These are phyloP conservation scores for Aspergillus persii DNA, from an alignment of 2,329 filamentous ascomycete genomes.

Conservation along the genomic window DNA sequence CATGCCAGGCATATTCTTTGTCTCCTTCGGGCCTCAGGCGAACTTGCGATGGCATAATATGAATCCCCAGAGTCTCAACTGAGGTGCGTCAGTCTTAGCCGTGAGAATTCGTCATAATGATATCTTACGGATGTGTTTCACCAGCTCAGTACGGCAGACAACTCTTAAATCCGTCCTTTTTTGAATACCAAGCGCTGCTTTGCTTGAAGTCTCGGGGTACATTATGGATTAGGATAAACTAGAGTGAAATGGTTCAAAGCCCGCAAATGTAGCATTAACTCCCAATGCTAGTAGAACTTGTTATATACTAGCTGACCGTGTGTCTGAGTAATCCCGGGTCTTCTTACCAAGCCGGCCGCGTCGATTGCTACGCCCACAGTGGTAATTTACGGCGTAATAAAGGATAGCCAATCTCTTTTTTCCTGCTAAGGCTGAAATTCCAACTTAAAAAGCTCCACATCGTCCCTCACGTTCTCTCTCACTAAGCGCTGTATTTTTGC, in stretches of 20 bases:
- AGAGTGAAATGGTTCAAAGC: neutral
- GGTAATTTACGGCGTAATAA: slow-evolving; percentile 7
- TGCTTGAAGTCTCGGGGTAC: neutral
- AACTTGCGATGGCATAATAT: slow-evolving; percentile 11
- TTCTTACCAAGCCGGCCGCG: neutral
- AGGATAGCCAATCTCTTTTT: slow-evolving; percentile 8
- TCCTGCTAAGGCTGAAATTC: slow-evolving; percentile 23
- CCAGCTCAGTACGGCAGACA: neutral
- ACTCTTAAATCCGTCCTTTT: slow-evolving; percentile 1
- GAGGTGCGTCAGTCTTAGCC: neutral
- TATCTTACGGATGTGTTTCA: slow-evolving; percentile 8
- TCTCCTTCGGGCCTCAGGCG: slow-evolving; percentile 8
- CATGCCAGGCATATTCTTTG: slow-evolving; percentile 9
- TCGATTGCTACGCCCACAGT: neutral
- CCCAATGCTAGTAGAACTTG: neutral
- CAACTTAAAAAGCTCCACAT: slow-evolving; percentile 20
- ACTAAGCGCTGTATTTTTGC: slow-evolving; percentile 13
- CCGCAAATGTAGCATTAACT: neutral
- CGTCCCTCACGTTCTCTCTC: slow-evolving; percentile 4
- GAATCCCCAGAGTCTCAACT: slow-evolving; percentile 11
- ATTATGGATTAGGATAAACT: neutral
- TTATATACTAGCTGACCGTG: neutral
- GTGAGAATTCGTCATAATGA: neutral
- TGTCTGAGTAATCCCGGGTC: neutral
- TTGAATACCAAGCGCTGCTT: neutral